Evolutionary conservation across 192 early-diverging fungal species (phyloP), one percentile per base, ranked within the genome.

Genomic region (Geranomyces variabilis): DNA sequence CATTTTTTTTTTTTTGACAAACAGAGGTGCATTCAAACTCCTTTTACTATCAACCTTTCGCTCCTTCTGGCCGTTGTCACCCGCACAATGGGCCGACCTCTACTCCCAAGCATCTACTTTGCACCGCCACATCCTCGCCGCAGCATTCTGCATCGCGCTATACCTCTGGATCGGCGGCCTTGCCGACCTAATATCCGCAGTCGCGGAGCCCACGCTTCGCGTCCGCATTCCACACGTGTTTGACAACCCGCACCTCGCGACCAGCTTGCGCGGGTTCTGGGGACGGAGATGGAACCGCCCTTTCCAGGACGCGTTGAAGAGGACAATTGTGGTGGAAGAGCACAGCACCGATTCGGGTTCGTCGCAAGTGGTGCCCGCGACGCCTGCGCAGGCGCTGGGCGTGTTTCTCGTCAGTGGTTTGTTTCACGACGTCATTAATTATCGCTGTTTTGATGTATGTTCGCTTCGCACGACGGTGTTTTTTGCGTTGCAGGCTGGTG

Each of bases 111-210:
- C 19, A 21, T 22, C n/a, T 15, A 10, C 21, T 41, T 1, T 61
- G 36, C 9, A 30, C 1, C 69, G 33, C 19, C 26, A 41, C 24
- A 0, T 61, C 22, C 24, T 46, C 17, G 21, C 69, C 12, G 24
- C 61, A 26, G 47, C 22, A 13, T 28, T 44, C 10, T 56, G 69
- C 13, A 14, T 62, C 22, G n/a, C 47, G 19, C 30, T 70, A 19
- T 70, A 70, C 36, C 30, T 70, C 31, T 70, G 69, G 69, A 70
- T 70, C n/a, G 69, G 69, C 36, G 69, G 58, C 6, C 21, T 70
- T 0, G 69, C 69, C 0, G 69, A 70, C 45, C 6, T 62, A 0
- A 26, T 59, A 1, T 46, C 43, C 29, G 43, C 36, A 0, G 12
- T 70, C 15, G 22, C 34, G 9, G 69, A 70, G 33, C 21, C 28